phyloP scores from a whole-genome alignment of 345 rosid species.

The Erucastrum elatum region DNA sequence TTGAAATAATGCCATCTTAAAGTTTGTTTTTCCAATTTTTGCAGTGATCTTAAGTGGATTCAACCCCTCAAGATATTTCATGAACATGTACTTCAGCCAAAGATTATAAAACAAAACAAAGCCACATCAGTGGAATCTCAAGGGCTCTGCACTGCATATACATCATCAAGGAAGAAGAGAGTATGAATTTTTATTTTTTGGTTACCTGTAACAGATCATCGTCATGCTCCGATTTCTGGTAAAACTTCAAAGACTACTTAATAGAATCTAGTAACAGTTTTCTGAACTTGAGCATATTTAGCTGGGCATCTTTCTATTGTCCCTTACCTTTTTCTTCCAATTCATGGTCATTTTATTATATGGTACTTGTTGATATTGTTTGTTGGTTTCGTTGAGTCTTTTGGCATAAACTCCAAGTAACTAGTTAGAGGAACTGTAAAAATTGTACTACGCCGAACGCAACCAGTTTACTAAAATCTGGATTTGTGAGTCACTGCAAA shows the following conservation, averaged over 20 bases:
- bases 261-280: neutral
- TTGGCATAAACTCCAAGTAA: neutral
- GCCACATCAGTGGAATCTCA: constrained; percentile 20
- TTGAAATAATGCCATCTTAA: neutral
- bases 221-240: neutral
- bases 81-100: constrained; percentile 90
- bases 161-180: constrained; percentile 27
- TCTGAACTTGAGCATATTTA: neutral
- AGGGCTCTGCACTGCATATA: constrained; percentile 34
- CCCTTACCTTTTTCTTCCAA: neutral
- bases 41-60: constrained; percentile 94
- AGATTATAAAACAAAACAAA: constrained; percentile 41
- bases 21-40: constrained; percentile 18
- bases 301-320: neutral
- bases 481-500: too few relatives aligned
- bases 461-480: neutral
- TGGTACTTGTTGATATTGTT: neutral
- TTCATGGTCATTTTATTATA: neutral
- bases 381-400: neutral
- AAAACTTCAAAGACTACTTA: neutral
- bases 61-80: constrained; percentile 95
- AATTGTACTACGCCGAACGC: neutral
- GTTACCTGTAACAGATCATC: constrained; percentile 7
- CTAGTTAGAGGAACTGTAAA: neutral
- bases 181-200: constrained; percentile 7